phyloP scores from a whole-genome alignment of 176 grass and related monocot genomes.

The Carex parvula region DNA sequence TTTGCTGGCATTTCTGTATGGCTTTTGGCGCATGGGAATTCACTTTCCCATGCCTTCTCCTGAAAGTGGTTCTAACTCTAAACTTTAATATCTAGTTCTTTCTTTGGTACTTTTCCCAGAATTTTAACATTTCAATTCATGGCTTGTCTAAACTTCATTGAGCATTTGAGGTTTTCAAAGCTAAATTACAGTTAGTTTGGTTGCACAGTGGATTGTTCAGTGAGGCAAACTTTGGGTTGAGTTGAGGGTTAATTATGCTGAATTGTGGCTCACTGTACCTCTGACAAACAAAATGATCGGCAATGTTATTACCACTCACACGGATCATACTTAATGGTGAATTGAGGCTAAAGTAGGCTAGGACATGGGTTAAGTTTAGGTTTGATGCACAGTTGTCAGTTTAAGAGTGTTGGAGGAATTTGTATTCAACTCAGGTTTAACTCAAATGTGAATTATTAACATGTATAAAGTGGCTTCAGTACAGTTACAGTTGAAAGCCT shows the following conservation, averaged over 20 bases:
- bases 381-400: background rate
- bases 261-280: background rate
- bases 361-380: background rate
- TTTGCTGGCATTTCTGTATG: constrained; percentile 78
- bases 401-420: background rate
- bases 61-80: constrained; percentile 57
- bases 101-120: background rate
- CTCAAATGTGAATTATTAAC: background rate
- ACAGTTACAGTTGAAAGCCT: background rate
- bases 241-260: background rate
- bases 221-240: background rate
- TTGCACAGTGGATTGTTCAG: background rate
- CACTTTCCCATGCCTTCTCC: constrained; percentile 99
- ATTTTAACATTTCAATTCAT: background rate
- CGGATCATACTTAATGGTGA: background rate
- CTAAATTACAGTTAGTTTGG: constrained; percentile 2
- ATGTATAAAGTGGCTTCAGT: background rate
- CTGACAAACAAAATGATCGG: background rate
- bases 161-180: background rate
- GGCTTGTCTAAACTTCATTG: background rate
- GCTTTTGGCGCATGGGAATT: constrained; percentile 97
- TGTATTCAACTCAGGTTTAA: background rate
- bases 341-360: background rate
- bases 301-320: background rate
- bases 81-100: background rate